Base-by-base conservation (phyloP, 768 basidiomycete genomes). In the Steccherinum ochraceum region DNA sequence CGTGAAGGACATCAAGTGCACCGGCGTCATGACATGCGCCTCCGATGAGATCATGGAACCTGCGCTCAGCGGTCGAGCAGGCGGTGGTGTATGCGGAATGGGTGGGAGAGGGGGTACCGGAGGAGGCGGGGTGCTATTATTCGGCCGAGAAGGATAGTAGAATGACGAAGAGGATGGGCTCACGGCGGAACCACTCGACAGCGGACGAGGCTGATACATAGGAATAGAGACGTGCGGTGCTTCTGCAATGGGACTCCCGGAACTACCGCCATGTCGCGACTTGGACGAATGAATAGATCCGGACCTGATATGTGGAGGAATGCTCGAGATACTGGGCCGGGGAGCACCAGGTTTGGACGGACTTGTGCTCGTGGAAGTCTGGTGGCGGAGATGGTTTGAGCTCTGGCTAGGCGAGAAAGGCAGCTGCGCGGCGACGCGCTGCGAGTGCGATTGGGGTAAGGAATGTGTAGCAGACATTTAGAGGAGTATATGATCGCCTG, bases 101-200 rank as follows among this genome's bases (percentile, higher is more conserved):
- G 41, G 7, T 7, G 41, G 41, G 10, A 43, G 41, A 43, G 16
- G 59, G 27, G 57, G 59, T 35, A 35, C 30, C 5, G 71, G 71
- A 16, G 66, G 69, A 46, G 71, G 62, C 21, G 70, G 72, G 20
- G 65, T 77, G 24, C 72, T 76, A 55, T 80, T 70, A 20, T 66
- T 64, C 0, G 86, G 88, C 46, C 81, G 75, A 3, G 81, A 77
- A 3, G 87, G 86, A 19, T 74, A 79, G 61, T 90, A 90, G 70
- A 91, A 90, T 5, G 21, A 43, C 5, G 85, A 83, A 3, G 86
- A 79, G 10, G 87, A 82, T 13, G 90, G 87, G 50, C 83, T 80
- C 18, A 90, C 85, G 25, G 86, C 88, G 41, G 80, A 79, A 12
- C 83, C 82, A 64, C 48, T 43, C 2, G 49, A 30, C 40, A 55